Conservation (phyloP, 257 asterid genomes). For the Penstemon newberryi region DNA sequence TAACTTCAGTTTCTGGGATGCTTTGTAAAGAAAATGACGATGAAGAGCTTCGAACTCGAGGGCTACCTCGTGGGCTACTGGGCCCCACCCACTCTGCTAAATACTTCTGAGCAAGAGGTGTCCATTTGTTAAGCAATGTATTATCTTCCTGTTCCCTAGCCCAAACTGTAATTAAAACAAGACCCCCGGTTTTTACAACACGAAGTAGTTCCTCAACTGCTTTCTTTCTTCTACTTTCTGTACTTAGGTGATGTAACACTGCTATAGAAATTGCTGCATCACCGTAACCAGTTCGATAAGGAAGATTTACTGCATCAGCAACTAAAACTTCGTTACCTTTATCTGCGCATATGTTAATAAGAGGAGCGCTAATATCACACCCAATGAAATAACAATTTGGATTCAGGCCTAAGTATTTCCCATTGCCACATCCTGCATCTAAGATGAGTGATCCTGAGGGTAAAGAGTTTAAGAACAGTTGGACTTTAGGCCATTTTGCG, state of each 20-base stretch:
- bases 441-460: conserved; percentile 74
- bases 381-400: conserved; percentile 72
- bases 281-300: conserved; percentile 77
- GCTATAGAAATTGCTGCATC: conserved; percentile 98
- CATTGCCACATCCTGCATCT: conserved; percentile 97
- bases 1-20: conserved; percentile 80
- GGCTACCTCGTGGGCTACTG: conserved; percentile 85
- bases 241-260: conserved; percentile 92
- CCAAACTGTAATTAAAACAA: conserved; percentile 93
- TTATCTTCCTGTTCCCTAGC: conserved; percentile 93
- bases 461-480: conserved; percentile 68
- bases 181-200: conserved; percentile 72
- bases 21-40: conserved; percentile 55
- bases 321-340: conserved; percentile 87
- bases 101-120: conserved; percentile 76
- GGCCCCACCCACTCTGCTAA: conserved; percentile 90
- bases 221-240: conserved; percentile 76
- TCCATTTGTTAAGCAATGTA: conserved; percentile 82
- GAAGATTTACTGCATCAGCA: conserved; percentile 93
- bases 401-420: conserved; percentile 85
- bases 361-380: conserved; percentile 84
- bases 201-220: conserved; percentile 90
- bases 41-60: conserved; percentile 52
- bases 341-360: conserved; percentile 70
- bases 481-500: conserved; percentile 99